A percentile compares a stretch with the other conserved stretches of the same genome.
phyloP scores from a whole-genome alignment of 2,329 filamentous ascomycete species.

The Metarhizium anisopliae region DNA sequence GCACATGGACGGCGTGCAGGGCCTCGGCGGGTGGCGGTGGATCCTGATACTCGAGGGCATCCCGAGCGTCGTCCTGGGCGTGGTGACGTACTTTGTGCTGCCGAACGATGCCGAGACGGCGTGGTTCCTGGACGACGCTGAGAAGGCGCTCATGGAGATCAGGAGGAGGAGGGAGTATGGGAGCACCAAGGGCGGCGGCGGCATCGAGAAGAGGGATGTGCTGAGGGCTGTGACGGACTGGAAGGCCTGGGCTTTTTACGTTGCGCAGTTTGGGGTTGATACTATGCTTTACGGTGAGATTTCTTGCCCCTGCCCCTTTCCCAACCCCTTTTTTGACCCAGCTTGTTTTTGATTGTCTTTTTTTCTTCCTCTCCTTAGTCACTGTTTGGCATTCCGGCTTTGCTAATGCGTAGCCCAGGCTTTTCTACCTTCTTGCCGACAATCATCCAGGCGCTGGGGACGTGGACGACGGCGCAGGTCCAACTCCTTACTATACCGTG shows the following conservation, averaged over 20 bases:
- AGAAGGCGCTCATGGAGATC: constrained; percentile 55
- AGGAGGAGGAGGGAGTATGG: constrained; percentile 33
- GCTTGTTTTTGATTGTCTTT: no score
- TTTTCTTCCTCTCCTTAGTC: background rate
- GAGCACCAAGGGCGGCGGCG: constrained; percentile 33
- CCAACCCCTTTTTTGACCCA: no score
- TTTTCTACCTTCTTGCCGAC: constrained; percentile 72
- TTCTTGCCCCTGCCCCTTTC: background rate
- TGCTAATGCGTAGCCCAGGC: constrained; percentile 28
- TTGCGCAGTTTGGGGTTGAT: constrained; percentile 63
- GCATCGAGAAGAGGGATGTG: constrained; percentile 52
- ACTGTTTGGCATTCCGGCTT: background rate
- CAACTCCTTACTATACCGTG: constrained; percentile 73
- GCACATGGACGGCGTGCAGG: constrained; percentile 58
- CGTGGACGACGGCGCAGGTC: constrained; percentile 54
- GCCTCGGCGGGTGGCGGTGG: constrained; percentile 63
- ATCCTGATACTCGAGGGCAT: constrained; percentile 50
- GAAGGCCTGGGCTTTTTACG: constrained; percentile 64
- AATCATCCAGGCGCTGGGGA: constrained; percentile 62
- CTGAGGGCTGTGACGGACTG: constrained; percentile 60
- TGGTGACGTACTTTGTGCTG: constrained; percentile 23
- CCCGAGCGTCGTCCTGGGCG: constrained; percentile 29
- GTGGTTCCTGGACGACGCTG: constrained; percentile 46
- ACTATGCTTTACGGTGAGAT: constrained; percentile 59
- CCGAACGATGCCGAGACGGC: constrained; percentile 40